Percentiles rank a stretch among this genome's conserved stretches.
These are phyloP conservation scores for Aspergillus flavus DNA, from an alignment of 2,329 filamentous ascomycete genomes.

Conservation along the genomic window DNA sequence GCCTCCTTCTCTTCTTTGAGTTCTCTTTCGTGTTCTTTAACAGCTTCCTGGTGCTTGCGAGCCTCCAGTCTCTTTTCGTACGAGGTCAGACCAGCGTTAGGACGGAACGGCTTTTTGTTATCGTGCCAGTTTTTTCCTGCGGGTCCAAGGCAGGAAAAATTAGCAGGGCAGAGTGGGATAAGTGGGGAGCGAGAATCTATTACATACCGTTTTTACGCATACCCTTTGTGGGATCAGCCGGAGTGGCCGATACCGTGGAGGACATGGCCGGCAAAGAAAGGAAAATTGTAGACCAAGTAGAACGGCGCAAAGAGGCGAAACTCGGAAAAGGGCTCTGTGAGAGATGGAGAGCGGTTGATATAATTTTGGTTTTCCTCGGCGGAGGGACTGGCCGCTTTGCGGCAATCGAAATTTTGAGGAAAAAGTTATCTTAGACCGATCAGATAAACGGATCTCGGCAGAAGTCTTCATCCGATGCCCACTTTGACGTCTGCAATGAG, in stretches of 20 bases:
- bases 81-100: conserved; percentile 72
- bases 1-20: conserved; percentile 95
- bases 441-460: conserved; percentile 47
- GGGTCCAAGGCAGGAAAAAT: conserved; percentile 21
- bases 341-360: conserved; percentile 9
- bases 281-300: conserved; percentile 1
- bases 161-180: conserved; percentile 19
- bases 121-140: conserved; percentile 94
- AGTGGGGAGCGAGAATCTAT: conserved; percentile 10
- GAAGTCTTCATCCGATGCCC: conserved; percentile 24
- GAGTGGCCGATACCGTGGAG: conserved; percentile 36
- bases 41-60: conserved; percentile 69
- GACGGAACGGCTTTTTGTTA: conserved; percentile 82
- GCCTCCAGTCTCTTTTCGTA: conserved; percentile 76
- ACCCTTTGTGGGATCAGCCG: conserved; percentile 51
- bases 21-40: conserved; percentile 92
- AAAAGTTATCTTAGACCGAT: conserved; percentile 45
- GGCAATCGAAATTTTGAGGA: conserved; percentile 17
- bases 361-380: conserved; percentile 8
- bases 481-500: conserved; percentile 18
- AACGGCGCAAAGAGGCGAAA: conserved; percentile 8
- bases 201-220: conserved; percentile 81
- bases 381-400: background rate
- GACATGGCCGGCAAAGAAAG: conserved; percentile 46
- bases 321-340: background rate